Percentiles rank a stretch among this genome's conserved stretches.
Evolutionary conservation across 73 alveolate species (phyloP).

Genomic region (Paramecium caudatum): DNA sequence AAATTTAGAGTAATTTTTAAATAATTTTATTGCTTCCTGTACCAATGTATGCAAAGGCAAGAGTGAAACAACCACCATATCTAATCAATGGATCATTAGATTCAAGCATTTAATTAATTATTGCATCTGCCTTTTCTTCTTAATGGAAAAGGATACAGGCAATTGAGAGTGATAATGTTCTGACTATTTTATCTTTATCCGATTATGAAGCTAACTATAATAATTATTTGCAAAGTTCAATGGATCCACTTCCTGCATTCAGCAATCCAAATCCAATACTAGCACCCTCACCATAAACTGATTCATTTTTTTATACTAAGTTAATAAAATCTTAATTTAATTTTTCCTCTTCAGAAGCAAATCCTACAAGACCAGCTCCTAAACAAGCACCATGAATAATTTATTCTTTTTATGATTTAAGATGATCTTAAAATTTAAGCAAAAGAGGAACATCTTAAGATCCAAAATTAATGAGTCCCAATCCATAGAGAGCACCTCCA

Average conservation of each 20-base stretch:
- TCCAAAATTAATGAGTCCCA: constrained; percentile 72
- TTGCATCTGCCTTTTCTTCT: constrained; percentile 93
- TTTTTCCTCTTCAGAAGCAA: constrained; percentile 90
- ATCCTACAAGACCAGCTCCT: constrained; percentile 93
- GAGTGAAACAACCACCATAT: constrained; percentile 75
- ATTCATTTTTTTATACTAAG: constrained; percentile 89
- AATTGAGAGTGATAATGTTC: constrained; percentile 92
- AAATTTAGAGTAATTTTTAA: constrained; percentile 94
- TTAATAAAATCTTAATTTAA: constrained; percentile 86
- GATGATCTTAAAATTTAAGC: constrained; percentile 5
- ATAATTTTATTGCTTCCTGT: constrained; percentile 94
- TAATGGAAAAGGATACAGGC: constrained; percentile 90
- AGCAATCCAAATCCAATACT: constrained; percentile 93
- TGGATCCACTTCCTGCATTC: constrained; percentile 91
- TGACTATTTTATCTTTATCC: constrained; percentile 83
- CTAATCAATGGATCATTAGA: constrained; percentile 92
- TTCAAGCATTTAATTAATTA: constrained; percentile 86
- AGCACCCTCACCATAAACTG: constrained; percentile 97
- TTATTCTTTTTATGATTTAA: constrained; percentile 82
- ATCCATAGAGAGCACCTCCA: constrained; percentile 73
- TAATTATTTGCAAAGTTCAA: constrained; percentile 85
- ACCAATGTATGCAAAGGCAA: constrained; percentile 90
- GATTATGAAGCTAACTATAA: constrained; percentile 79
- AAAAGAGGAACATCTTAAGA: constrained; percentile 29
- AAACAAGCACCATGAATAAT: constrained; percentile 96